Base-by-base conservation (phyloP, 768 basidiomycete species). In the Strobilomyces confusus region DNA sequence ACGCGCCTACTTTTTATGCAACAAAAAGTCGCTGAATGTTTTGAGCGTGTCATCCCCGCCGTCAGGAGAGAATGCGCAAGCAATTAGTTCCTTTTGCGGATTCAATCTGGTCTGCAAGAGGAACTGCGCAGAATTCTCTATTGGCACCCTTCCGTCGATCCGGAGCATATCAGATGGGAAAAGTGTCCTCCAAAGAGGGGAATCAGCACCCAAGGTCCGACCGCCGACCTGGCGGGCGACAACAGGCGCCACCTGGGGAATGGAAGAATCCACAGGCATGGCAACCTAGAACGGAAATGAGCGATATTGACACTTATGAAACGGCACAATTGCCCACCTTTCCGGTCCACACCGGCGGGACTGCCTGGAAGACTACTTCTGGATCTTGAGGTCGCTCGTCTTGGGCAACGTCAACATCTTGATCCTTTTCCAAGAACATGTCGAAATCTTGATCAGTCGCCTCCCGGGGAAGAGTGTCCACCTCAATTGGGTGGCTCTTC, bases 131-230 rank as follows among this genome's bases (percentile, higher is more conserved):
- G 92, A 91, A 55, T 80, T 84, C n/a, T 80, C 78, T 4, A 83
- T 81, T 4, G 86, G 82, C 22, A 95, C 90, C 34, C 92, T 86
- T 0, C 92, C 92, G 58, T 92, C 92, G 55, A 94, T 89, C 22
- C 84, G 76, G 20, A 93, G 75, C 20, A 79, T 73, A 41, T 81
- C 79, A 12, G 80, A 74, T 15, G 90, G 89, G 65, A 95, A 89
- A 32, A 95, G 73, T 0, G 81, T 83, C 51, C 75, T 76, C 92
- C 93, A 95, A 23, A 88, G 78, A 3, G 73, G 68, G 1, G 86
- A 85, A 51, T 79, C 75, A 40, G 67, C 64, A 20, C 75, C 78
- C 44, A 94, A 69, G 4, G 74, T 58, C 44, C 85, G 79, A 15
- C 92, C 93, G 34, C 86, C 92, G n/a, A 89, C 73, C 66, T 93